Evolutionary conservation across 768 basidiomycete species (phyloP).

Genomic region (Pseudohyphozyma bogoriensis): DNA sequence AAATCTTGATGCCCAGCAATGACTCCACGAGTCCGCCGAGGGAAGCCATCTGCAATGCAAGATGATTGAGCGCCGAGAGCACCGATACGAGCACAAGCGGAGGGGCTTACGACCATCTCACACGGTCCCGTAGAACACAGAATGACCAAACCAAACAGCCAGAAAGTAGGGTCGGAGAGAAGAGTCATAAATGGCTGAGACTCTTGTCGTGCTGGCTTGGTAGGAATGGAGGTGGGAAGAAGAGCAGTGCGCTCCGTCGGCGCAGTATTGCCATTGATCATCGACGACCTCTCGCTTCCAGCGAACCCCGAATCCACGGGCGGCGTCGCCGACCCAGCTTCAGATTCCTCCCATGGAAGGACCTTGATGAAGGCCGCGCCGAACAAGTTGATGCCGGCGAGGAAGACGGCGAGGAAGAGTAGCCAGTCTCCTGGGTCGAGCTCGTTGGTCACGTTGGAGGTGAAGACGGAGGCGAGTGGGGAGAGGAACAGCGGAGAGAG

Average conservation of each 20-base stretch:
- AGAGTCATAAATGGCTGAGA: conserved; percentile 3
- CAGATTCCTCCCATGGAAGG: conserved; percentile 18
- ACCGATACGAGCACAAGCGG: neutral
- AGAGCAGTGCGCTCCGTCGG: conserved; percentile 16
- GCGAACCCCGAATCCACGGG: neutral
- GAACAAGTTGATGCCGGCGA: conserved; percentile 19
- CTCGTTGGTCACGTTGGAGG: conserved; percentile 7
- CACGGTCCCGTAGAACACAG: conserved; percentile 18
- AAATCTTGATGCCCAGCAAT: conserved; percentile 2
- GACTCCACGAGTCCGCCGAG: conserved; percentile 15
- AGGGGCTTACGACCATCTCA: conserved; percentile 2
- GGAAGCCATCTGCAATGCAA: conserved; percentile 21
- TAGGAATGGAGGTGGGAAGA: neutral
- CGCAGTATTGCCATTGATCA: neutral
- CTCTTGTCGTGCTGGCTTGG: neutral
- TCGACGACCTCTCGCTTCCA: neutral
- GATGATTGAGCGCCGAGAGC: neutral
- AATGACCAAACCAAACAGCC: conserved; percentile 25
- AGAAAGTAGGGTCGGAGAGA: conserved; percentile 15
- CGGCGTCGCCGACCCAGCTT: neutral
- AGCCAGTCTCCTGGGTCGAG: conserved; percentile 27
- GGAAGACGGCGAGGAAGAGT: conserved; percentile 23
- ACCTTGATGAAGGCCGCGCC: conserved; percentile 16
- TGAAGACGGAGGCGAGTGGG: conserved; percentile 23
- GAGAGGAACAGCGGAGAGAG: conserved; percentile 31